Conservation (phyloP, 2,329 filamentous ascomycete species). For the Aspergillus ochraceoroseus region DNA sequence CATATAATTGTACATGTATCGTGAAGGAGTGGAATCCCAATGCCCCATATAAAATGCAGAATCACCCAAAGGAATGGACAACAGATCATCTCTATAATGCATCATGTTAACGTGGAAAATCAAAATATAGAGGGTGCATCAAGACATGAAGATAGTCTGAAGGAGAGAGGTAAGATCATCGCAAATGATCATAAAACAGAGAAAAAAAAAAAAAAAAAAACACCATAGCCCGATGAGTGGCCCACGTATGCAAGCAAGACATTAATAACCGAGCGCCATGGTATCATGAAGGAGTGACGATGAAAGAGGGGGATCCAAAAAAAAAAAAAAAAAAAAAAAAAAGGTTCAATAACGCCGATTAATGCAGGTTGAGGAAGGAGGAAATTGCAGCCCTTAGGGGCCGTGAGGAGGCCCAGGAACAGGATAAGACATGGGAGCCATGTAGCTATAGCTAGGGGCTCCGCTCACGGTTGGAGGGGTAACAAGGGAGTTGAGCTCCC, state of each 20-base stretch:
- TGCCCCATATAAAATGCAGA: conserved; percentile 31
- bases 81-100: conserved; percentile 36
- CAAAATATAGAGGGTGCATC: conserved; percentile 26
- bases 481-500: conserved; percentile 37
- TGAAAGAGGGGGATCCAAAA: conserved; percentile 11
- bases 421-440: conserved; percentile 34
- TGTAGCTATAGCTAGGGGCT: conserved; percentile 30
- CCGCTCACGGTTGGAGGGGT: conserved; percentile 28
- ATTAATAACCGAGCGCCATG: conserved; percentile 25
- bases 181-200: conserved; percentile 20
- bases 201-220: conserved; percentile 11
- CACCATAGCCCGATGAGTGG: conserved; percentile 21
- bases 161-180: conserved; percentile 37
- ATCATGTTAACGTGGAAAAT: conserved; percentile 21
- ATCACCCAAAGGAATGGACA: conserved; percentile 30
- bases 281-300: conserved; percentile 30
- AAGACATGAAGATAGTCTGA: conserved; percentile 29
- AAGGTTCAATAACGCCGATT: conserved; percentile 14
- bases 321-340: conserved; percentile 11
- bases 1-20: conserved; percentile 34
- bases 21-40: conserved; percentile 33
- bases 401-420: conserved; percentile 28
- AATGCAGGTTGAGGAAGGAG: conserved; percentile 15
- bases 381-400: conserved; percentile 15
- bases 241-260: conserved; percentile 23